phyloP scores from a whole-genome alignment of 2,329 filamentous ascomycete genomes.

The Colletotrichum cuscutae region DNA sequence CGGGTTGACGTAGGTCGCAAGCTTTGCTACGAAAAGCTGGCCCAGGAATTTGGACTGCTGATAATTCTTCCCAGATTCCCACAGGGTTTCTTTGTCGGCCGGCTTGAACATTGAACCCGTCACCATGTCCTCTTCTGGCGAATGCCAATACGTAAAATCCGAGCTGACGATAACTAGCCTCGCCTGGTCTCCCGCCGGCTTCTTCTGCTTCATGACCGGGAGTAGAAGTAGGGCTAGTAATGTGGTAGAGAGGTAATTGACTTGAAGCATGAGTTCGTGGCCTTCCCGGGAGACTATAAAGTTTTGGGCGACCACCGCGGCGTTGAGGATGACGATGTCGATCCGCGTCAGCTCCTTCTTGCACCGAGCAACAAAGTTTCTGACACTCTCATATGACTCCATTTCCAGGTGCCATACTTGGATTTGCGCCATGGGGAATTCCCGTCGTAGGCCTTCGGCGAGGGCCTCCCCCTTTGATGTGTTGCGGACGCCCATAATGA shows the following conservation, averaged over 20 bases:
- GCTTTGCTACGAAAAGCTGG: conserved; percentile 48
- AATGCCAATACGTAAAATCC: conserved; percentile 37
- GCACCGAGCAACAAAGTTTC: conserved; percentile 26
- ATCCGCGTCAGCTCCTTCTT: conserved; percentile 16
- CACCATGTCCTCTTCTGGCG: conserved; percentile 38
- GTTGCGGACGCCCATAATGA: conserved; percentile 54
- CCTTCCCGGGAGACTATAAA: conserved; percentile 30
- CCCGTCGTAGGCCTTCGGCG: conserved; percentile 30
- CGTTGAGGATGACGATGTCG: conserved; percentile 37
- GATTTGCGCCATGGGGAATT: conserved; percentile 30
- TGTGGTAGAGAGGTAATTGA: conserved; percentile 43
- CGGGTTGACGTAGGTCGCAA: conserved; percentile 48
- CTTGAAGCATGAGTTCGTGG: conserved; percentile 40
- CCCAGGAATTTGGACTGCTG: conserved; percentile 43
- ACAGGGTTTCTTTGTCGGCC: conserved; percentile 44
- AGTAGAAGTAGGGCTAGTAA: conserved; percentile 38
- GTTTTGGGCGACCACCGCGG: conserved; percentile 15
- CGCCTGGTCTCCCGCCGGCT: conserved; percentile 36
- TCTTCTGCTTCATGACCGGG: conserved; percentile 36
- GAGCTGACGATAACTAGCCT: conserved; percentile 45
- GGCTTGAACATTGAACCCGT: conserved; percentile 39
- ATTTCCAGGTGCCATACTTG: conserved; percentile 35
- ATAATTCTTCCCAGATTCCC: conserved; percentile 39
- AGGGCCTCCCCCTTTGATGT: conserved; percentile 42
- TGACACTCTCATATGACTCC: conserved; percentile 32